Conservation (phyloP, 2,329 filamentous ascomycete genomes). For the Clarireedia monteithiana region DNA sequence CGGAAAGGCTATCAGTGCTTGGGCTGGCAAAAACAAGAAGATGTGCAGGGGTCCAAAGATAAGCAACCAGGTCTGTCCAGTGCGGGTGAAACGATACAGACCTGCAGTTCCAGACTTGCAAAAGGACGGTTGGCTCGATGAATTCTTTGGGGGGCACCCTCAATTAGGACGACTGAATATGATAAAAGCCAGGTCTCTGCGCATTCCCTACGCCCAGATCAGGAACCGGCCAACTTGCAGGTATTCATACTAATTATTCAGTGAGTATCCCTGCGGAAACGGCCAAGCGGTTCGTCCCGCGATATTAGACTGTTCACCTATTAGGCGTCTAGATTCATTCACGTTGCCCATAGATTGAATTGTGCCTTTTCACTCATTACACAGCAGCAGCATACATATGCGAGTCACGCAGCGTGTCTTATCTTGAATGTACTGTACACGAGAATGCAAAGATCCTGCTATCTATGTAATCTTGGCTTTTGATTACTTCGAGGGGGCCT, state of each 20-base stretch:
- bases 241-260: background rate
- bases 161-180: background rate
- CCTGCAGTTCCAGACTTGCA: background rate
- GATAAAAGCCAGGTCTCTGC: background rate
- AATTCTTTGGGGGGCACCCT: too few relatives aligned
- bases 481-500: background rate
- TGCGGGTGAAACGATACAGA: slow-evolving; percentile 5
- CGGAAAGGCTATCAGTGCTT: background rate
- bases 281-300: slow-evolving; percentile 2
- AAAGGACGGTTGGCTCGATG: too few relatives aligned
- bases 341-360: too few relatives aligned
- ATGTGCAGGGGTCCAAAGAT: slow-evolving; percentile 3
- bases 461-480: background rate
- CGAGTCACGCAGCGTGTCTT: background rate
- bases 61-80: slow-evolving; percentile 3
- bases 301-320: background rate
- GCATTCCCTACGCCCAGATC: background rate
- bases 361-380: background rate
- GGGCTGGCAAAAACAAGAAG: slow-evolving; percentile 2
- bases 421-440: background rate
- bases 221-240: too few relatives aligned
- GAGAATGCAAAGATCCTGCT: background rate
- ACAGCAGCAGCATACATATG: background rate
- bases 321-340: too few relatives aligned
- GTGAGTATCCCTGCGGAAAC: background rate